These are phyloP conservation scores for Mucor sp. DNA, from an alignment of 371 early-diverging fungal genomes.

Conservation along the genomic window DNA sequence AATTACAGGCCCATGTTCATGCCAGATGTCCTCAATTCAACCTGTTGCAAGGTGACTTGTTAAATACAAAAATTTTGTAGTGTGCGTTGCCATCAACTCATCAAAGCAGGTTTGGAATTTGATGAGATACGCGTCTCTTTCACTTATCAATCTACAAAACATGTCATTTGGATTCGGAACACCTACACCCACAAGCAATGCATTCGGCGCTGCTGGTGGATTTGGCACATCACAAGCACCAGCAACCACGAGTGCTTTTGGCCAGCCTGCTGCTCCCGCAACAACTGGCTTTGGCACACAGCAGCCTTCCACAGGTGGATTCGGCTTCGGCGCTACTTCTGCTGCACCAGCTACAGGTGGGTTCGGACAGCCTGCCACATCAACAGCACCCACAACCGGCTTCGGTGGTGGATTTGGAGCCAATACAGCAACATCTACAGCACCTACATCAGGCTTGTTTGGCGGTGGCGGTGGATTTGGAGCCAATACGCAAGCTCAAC, in stretches of 20 bases:
- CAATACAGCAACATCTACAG: slow-evolving; percentile 6
- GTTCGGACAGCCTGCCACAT: slow-evolving; percentile 13
- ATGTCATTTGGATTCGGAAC: slow-evolving; percentile 33
- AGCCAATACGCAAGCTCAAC: slow-evolving; percentile 1
- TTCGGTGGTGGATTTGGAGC: slow-evolving; percentile 15
- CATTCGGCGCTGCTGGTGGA: slow-evolving; percentile 13
- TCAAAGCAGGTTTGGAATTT: no score
- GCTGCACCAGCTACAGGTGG: background rate
- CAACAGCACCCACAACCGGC: slow-evolving; percentile 6
- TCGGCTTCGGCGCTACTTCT: slow-evolving; percentile 27
- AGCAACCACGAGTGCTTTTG: slow-evolving; percentile 16
- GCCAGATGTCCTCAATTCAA: background rate
- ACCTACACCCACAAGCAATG: slow-evolving; percentile 23
- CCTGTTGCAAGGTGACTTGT: background rate
- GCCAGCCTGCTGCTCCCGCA: slow-evolving; percentile 18
- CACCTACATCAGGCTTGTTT: slow-evolving; percentile 5
- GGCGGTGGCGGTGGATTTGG: slow-evolving; percentile 4
- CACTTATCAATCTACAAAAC: slow-evolving; percentile 1
- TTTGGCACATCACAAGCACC: slow-evolving; percentile 29
- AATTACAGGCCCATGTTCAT: slow-evolving; percentile 5
- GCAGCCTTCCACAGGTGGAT: slow-evolving; percentile 13
- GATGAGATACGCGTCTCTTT: slow-evolving; percentile 8
- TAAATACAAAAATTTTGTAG: background rate
- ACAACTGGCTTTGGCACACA: slow-evolving; percentile 19
- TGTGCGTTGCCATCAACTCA: background rate